Percentiles rank a stretch among this genome's conserved stretches.
phyloP scores from a whole-genome alignment of 2,329 filamentous ascomycete species.

The Pseudogymnoascus sp. region DNA sequence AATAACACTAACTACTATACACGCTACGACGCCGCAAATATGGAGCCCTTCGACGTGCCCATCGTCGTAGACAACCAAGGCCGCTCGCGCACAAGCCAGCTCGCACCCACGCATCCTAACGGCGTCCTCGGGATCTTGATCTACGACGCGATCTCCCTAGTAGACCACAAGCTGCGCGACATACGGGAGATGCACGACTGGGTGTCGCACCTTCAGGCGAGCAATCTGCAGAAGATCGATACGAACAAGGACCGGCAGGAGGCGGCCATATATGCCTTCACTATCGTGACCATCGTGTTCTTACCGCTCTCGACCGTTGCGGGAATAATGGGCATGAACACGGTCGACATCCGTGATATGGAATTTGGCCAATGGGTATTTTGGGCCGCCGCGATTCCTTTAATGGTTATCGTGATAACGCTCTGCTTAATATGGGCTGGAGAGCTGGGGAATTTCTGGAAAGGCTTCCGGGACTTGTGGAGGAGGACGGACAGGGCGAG shows the following conservation, averaged over 20 bases:
- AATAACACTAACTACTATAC: background rate
- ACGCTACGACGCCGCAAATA: background rate
- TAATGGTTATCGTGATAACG: slow-evolving; percentile 24
- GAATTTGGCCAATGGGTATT: slow-evolving; percentile 26
- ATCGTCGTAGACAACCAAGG: background rate
- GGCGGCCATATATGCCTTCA: slow-evolving; percentile 28
- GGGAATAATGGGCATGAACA: slow-evolving; percentile 30
- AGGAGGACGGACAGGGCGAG: background rate
- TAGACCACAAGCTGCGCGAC: slow-evolving; percentile 16
- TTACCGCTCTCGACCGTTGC: slow-evolving; percentile 27
- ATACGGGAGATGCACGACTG: slow-evolving; percentile 18
- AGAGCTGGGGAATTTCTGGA: slow-evolving; percentile 12
- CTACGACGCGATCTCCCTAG: slow-evolving; percentile 15
- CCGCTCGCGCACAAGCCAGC: background rate
- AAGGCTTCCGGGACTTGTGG: slow-evolving; percentile 1
- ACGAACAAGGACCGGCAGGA: slow-evolving; percentile 25
- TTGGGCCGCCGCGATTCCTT: slow-evolving; percentile 26
- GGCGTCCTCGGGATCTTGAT: slow-evolving; percentile 18
- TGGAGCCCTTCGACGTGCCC: background rate
- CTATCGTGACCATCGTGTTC: slow-evolving; percentile 31
- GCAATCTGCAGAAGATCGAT: slow-evolving; percentile 22
- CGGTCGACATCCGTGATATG: slow-evolving; percentile 27
- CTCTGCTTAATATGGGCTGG: slow-evolving; percentile 20
- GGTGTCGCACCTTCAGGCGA: slow-evolving; percentile 16
- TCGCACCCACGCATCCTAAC: slow-evolving; percentile 9